Conservation (phyloP, 1,284 basidiomycete genomes). For the Tremellales sp. region DNA sequence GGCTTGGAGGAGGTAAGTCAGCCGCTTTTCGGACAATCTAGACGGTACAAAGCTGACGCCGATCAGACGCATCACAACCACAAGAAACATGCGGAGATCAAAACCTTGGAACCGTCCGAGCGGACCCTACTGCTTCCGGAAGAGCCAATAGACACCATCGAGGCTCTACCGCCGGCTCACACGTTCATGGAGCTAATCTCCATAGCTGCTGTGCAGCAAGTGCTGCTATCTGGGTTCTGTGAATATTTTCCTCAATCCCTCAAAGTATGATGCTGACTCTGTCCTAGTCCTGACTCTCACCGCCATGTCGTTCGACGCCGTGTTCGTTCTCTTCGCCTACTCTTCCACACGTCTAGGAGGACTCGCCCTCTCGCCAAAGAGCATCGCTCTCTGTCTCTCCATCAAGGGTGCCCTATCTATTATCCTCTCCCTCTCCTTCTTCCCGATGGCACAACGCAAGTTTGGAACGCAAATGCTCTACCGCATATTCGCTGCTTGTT, state of each 20-base stretch:
- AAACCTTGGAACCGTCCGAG: conserved; percentile 1
- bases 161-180: conserved; percentile 3
- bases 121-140: conserved; percentile 7
- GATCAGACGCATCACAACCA: not conserved
- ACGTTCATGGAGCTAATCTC: conserved; percentile 13
- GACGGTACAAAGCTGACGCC: no score
- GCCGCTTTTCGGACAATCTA: not conserved
- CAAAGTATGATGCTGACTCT: not conserved
- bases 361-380: conserved; percentile 15
- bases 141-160: conserved; percentile 7
- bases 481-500: conserved; percentile 15
- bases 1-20: conserved; percentile 23
- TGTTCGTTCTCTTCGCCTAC: conserved; percentile 32
- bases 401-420: conserved; percentile 21
- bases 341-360: conserved; percentile 23
- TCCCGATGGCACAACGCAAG: conserved; percentile 15
- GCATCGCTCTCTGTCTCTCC: conserved; percentile 18
- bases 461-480: conserved; percentile 15
- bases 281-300: conserved; percentile 23
- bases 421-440: conserved; percentile 14
- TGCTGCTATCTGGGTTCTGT: conserved; percentile 21
- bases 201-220: conserved; percentile 13
- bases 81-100: not conserved
- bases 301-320: conserved; percentile 30
- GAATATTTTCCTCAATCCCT: not conserved